Percentiles rank a stretch among this genome's conserved stretches.
Evolutionary conservation across 176 grass and related monocot species (phyloP).

Genomic region (Triticum monococcum): DNA sequence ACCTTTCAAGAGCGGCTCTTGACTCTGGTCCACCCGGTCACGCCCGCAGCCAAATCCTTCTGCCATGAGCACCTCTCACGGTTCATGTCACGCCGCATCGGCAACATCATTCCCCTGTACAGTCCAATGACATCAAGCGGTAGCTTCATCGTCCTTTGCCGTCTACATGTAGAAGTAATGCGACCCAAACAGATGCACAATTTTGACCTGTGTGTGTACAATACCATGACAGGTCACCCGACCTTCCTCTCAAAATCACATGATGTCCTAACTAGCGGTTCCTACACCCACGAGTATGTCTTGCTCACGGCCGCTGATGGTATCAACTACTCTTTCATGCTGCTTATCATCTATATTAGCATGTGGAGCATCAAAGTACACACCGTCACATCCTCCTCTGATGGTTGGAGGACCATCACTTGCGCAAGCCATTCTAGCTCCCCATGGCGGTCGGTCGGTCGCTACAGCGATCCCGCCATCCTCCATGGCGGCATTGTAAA

Average conservation of each 20-base stretch:
- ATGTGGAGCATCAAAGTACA: no score
- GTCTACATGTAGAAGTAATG: no score
- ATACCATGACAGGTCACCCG: not conserved
- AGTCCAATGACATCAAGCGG: no score
- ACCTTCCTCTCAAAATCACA: not conserved
- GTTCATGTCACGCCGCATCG: not conserved
- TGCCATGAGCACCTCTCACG: not conserved
- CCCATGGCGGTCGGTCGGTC: no score
- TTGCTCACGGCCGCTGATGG: not conserved
- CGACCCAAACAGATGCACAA: no score
- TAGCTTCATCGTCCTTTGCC: no score
- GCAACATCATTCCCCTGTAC: accelerated
- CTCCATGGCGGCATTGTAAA: no score
- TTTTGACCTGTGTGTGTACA: not conserved
- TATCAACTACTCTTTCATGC: not conserved
- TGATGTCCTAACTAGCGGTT: not conserved
- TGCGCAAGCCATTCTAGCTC: no score
- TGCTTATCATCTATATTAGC: not conserved
- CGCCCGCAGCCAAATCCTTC: no score
- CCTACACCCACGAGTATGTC: not conserved
- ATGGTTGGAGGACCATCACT: no score
- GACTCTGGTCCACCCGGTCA: not conserved
- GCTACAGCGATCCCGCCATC: no score
- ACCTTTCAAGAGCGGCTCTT: not conserved
- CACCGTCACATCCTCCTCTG: no score